Evolutionary conservation across 208 protist species (phyloP), one percentile per base, ranked within the genome.

Genomic region (Acanthamoeba sp.): DNA sequence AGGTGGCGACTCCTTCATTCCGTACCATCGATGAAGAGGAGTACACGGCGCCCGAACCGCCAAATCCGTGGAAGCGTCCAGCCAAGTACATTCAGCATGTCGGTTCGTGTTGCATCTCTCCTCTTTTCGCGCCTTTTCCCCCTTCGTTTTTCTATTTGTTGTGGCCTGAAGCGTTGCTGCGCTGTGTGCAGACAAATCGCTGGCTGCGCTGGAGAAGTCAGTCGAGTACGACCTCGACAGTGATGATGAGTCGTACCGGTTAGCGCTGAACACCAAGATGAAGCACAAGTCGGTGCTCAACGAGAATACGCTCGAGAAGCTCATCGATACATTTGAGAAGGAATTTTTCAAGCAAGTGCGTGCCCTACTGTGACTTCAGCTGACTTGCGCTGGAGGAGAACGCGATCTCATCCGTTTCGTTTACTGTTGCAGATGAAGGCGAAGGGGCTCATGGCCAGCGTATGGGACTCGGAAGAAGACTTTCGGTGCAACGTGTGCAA

Each of bases 401-500:
- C 38, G 32, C 22, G 38, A 36, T 78, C 7, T 78, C 38, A 18
- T 78, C 27, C n/a, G 9, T 5, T 24, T 29, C 38, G n/a, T n/a
- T n/a, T n/a, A n/a, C n/a, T n/a, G n/a, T n/a, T n/a, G 27, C 34
- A 91, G 85, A 10, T 64, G 22, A 64, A 91, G 20, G 85, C 12
- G 4, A 91, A 91, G 34, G 57, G 48, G 4, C 36, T 91, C 22
- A 12, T 64, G 18, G 22, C 85, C 50, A 73, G 38, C 59, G 36
- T 52, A 4, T 91, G 57, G 59, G 85, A 91, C 36, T 91, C 85
- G 18, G 85, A 91, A 5, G 85, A 91, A 27, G 55, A 91, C 85
- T 73, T 91, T 29, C 27, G n/a, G 29, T 91, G 85, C 27, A 73
- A 29, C 22, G 40, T 91, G 14, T 91, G 85, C 59, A 91, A 91